phyloP scores from a whole-genome alignment of 345 rosid genomes.

The Arabidopsis suecica region DNA sequence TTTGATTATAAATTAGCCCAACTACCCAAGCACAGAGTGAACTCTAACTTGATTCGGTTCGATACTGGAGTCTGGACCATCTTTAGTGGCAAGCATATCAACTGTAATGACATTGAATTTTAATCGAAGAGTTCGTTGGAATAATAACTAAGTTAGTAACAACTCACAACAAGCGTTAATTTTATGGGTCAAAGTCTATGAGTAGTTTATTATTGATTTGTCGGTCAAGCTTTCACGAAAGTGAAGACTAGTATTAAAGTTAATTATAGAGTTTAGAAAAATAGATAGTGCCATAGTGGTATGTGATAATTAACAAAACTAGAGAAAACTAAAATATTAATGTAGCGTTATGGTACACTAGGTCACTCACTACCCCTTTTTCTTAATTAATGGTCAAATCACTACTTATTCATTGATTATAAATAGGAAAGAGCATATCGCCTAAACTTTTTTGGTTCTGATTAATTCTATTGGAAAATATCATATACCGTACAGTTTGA shows the following conservation, averaged over 20 bases:
- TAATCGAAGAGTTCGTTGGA: neutral
- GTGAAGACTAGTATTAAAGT: constrained; percentile 8
- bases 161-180: constrained; percentile 13
- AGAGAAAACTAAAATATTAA: neutral
- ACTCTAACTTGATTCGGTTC: neutral
- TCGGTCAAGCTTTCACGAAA: constrained; percentile 31
- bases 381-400: too few species aligned
- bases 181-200: constrained; percentile 19
- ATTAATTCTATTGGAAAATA: neutral
- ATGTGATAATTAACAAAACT: neutral
- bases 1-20: neutral
- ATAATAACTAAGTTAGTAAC: neutral
- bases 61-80: neutral
- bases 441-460: neutral
- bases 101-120: too few species aligned
- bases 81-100: neutral
- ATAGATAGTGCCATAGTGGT: constrained; percentile 9
- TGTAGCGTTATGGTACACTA: neutral
- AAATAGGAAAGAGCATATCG: neutral
- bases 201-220: neutral
- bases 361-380: neutral
- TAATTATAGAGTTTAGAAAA: neutral
- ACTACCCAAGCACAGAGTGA: neutral
- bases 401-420: neutral
- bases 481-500: neutral